phyloP scores from a whole-genome alignment of 1,139 yeast species.

The Scheffersomyces parashehatae region DNA sequence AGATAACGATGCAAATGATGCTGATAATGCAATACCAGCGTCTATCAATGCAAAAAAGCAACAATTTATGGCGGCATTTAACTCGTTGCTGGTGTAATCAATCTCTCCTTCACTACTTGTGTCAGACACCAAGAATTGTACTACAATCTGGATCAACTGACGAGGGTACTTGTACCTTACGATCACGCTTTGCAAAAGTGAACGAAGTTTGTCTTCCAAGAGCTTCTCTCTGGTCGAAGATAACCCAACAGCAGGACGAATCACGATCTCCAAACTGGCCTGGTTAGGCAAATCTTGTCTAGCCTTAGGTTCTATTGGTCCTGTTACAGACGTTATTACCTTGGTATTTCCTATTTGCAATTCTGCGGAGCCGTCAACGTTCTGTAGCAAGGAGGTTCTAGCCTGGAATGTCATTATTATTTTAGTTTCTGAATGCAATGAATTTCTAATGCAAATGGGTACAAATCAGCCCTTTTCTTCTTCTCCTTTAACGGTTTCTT shows the following conservation, averaged over 20 bases:
- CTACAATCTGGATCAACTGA: slow-evolving; percentile 79
- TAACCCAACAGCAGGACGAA: slow-evolving; percentile 77
- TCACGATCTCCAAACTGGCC: slow-evolving; percentile 76
- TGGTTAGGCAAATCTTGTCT: slow-evolving; percentile 84
- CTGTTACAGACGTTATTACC: slow-evolving; percentile 76
- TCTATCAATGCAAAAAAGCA: slow-evolving; percentile 72
- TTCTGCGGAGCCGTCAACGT: slow-evolving; percentile 73
- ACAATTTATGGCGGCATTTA: slow-evolving; percentile 73
- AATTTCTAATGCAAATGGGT: no score
- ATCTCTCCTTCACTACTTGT: slow-evolving; percentile 19
- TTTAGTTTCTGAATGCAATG: no score
- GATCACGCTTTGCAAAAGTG: slow-evolving; percentile 62
- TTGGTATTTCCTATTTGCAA: slow-evolving; percentile 52
- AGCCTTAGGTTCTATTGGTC: slow-evolving; percentile 85
- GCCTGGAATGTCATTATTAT: slow-evolving; percentile 5
- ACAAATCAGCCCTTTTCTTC: no score
- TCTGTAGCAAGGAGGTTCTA: slow-evolving; percentile 10
- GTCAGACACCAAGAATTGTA: slow-evolving; percentile 74
- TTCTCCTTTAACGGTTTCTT: no score
- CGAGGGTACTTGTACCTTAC: slow-evolving; percentile 75
- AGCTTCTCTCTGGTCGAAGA: slow-evolving; percentile 77
- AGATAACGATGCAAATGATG: slow-evolving; percentile 60
- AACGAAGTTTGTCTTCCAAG: slow-evolving; percentile 68
- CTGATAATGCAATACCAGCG: slow-evolving; percentile 70
- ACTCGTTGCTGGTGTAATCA: slow-evolving; percentile 51